Evolutionary conservation across 2,329 filamentous ascomycete species (phyloP).

Genomic region (Phialemoniopsis sp.): DNA sequence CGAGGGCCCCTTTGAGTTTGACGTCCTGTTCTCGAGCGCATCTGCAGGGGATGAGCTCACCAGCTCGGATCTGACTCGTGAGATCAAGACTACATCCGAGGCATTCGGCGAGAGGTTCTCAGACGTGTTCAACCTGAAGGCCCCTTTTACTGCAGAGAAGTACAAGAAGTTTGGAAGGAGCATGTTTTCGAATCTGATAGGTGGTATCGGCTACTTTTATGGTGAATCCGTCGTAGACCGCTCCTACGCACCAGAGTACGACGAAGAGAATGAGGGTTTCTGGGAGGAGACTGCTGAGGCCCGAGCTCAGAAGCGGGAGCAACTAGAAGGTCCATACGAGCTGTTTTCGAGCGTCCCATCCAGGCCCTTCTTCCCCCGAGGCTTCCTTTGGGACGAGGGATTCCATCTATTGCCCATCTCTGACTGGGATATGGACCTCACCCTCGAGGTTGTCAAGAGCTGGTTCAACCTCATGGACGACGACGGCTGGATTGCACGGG

Average conservation of each 20-base stretch:
- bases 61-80: slow-evolving; percentile 62
- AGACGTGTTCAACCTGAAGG: slow-evolving; percentile 65
- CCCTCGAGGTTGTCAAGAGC: slow-evolving; percentile 82
- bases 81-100: slow-evolving; percentile 62
- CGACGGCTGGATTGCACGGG: slow-evolving; percentile 94
- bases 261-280: slow-evolving; percentile 92
- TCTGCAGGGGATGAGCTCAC: slow-evolving; percentile 55
- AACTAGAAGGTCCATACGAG: slow-evolving; percentile 77
- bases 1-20: slow-evolving; percentile 86
- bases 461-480: slow-evolving; percentile 97
- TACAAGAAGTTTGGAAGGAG: slow-evolving; percentile 80
- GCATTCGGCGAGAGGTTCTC: slow-evolving; percentile 73
- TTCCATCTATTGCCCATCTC: slow-evolving; percentile 89
- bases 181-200: slow-evolving; percentile 90
- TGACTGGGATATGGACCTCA: slow-evolving; percentile 91
- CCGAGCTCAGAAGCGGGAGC: slow-evolving; percentile 61
- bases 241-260: slow-evolving; percentile 87
- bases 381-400: slow-evolving; percentile 97
- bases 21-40: slow-evolving; percentile 81
- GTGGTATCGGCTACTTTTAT: slow-evolving; percentile 93
- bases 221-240: slow-evolving; percentile 85
- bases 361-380: slow-evolving; percentile 90
- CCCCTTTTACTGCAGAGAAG: slow-evolving; percentile 69
- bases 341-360: slow-evolving; percentile 91
- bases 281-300: slow-evolving; percentile 89